These are phyloP conservation scores for Puccinia triticina DNA, from an alignment of 1,284 basidiomycete species.

Conservation along the genomic window DNA sequence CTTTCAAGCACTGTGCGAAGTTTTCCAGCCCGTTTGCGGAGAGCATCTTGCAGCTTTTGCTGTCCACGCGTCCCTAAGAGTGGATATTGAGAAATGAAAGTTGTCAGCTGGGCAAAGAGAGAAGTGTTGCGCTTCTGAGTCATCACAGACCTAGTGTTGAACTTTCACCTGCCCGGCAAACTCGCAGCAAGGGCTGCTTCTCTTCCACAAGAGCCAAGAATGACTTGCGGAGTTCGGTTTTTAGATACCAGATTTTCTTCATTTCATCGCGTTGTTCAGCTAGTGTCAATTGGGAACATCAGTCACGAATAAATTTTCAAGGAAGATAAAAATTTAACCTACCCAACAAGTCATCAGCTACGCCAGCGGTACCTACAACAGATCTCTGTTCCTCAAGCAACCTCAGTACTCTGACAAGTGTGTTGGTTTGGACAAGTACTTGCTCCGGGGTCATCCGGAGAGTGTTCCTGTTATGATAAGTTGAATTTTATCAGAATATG, in stretches of 20 bases:
- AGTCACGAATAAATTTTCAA: neutral
- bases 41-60: too few species aligned
- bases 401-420: too few species aligned
- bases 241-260: conserved; percentile 5
- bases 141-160: neutral
- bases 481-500: too few species aligned
- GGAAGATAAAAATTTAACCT: neutral
- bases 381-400: neutral
- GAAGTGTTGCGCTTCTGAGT: too few species aligned
- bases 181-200: neutral
- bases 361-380: neutral
- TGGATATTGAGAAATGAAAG: neutral
- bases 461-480: neutral
- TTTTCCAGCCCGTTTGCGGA: neutral
- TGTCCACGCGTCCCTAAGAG: neutral
- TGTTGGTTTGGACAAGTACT: neutral
- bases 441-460: neutral
- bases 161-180: neutral
- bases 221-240: neutral
- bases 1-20: neutral
- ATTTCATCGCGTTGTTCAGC: neutral
- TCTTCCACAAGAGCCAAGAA: conserved; percentile 24
- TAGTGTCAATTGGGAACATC: neutral
- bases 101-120: neutral
- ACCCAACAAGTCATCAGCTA: neutral